Conservation (phyloP, 2,329 filamentous ascomycete species). For the Phaeosphaeria sp. region DNA sequence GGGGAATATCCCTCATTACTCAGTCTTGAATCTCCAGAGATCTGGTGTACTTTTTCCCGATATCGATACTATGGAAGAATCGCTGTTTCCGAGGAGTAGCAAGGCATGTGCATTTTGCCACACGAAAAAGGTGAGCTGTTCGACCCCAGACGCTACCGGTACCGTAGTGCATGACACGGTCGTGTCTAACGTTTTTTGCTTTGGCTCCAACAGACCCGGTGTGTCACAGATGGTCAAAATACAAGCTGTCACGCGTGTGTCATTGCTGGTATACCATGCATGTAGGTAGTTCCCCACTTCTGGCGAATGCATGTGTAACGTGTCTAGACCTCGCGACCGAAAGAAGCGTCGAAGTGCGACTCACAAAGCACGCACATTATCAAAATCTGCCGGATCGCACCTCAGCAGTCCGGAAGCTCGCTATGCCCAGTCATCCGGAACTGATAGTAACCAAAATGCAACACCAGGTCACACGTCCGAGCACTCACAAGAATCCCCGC, state of each 20-base stretch:
- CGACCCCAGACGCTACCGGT: not conserved
- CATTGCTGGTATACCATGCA: not conserved
- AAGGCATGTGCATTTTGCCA: not conserved
- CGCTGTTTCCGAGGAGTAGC: not conserved
- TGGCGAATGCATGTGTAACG: not conserved
- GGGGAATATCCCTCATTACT: not conserved
- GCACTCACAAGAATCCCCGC: not conserved
- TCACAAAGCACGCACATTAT: not conserved
- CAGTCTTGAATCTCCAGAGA: not conserved
- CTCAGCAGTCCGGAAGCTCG: not conserved
- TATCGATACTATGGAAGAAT: not conserved
- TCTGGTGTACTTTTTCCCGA: not conserved
- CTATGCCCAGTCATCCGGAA: not conserved
- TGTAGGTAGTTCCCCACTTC: not conserved
- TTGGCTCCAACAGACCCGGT: not conserved
- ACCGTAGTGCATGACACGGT: not conserved
- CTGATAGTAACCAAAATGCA: not conserved
- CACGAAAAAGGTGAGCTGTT: not conserved
- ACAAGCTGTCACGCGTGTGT: not conserved
- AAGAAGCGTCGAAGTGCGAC: not conserved
- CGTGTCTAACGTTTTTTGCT: not conserved
- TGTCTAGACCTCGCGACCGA: not conserved
- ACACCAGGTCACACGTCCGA: not conserved
- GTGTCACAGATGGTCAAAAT: not conserved
- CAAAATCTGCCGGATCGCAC: not conserved